These are phyloP conservation scores for Chamaenerion angustifolium DNA, from an alignment of 345 rosid genomes.

Conservation along the genomic window DNA sequence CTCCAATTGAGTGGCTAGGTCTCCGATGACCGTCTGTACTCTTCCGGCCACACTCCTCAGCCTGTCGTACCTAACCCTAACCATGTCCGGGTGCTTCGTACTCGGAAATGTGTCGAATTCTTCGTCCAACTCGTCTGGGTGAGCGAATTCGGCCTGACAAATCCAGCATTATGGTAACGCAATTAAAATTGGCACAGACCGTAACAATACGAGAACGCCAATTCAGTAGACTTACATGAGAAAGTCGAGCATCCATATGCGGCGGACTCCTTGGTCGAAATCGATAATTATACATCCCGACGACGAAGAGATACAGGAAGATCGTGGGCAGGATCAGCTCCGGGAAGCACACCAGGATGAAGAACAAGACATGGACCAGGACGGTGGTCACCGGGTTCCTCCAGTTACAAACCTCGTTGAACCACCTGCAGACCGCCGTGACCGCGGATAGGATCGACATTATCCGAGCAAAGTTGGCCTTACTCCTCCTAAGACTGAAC, in stretches of 20 bases:
- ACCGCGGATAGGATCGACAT: slow-evolving; percentile 62
- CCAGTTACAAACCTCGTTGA: slow-evolving; percentile 68
- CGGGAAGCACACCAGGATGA: slow-evolving; percentile 79
- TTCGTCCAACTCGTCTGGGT: slow-evolving; percentile 90
- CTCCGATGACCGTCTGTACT: slow-evolving; percentile 82
- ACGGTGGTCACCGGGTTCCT: slow-evolving; percentile 75
- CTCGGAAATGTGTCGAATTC: slow-evolving; percentile 83
- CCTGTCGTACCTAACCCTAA: slow-evolving; percentile 71
- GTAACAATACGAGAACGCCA: too few species aligned
- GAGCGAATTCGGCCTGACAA: slow-evolving; percentile 33
- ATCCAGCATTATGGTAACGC: too few species aligned
- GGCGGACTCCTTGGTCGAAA: slow-evolving; percentile 79
- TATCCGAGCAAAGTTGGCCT: slow-evolving; percentile 78
- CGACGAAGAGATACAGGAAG: slow-evolving; percentile 76
- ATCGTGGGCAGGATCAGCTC: slow-evolving; percentile 77
- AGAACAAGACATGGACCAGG: slow-evolving; percentile 61
- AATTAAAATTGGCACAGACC: too few species aligned
- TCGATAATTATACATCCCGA: slow-evolving; percentile 92
- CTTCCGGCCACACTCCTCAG: slow-evolving; percentile 69
- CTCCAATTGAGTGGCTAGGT: slow-evolving; percentile 83
- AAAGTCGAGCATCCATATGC: slow-evolving; percentile 77
- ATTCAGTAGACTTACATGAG: slow-evolving; percentile 12
- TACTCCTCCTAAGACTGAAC: slow-evolving; percentile 90
- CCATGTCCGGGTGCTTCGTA: slow-evolving; percentile 36
- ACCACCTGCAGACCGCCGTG: slow-evolving; percentile 64